Conservation (phyloP, 2,329 filamentous ascomycete species). For the Fusarium temperatum region DNA sequence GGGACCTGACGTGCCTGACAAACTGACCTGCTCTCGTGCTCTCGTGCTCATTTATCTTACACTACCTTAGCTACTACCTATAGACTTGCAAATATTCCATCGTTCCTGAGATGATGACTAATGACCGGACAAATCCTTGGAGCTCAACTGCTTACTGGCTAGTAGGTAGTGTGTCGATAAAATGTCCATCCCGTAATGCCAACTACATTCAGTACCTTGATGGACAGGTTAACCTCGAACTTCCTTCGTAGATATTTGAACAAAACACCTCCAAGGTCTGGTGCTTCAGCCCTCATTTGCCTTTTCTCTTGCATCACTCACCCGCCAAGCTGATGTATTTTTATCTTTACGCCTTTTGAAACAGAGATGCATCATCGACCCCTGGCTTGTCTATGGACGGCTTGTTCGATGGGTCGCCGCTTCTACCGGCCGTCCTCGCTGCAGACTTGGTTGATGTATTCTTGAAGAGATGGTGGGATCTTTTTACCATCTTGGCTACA, state of each 20-base stretch:
- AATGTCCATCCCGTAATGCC: neutral
- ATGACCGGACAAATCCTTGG: neutral
- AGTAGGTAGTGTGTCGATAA: neutral
- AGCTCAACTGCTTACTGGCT: neutral
- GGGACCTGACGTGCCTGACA: conserved; percentile 9
- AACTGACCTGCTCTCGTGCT: conserved; percentile 21
- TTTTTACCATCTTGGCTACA: neutral
- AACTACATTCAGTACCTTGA: conserved; percentile 41
- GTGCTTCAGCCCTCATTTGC: neutral
- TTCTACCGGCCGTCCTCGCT: conserved; percentile 26
- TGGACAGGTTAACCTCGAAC: conserved; percentile 32
- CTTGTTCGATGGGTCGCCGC: conserved; percentile 38
- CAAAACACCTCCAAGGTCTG: neutral
- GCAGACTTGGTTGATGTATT: conserved; percentile 35
- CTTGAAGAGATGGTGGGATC: neutral
- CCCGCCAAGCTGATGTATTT: neutral
- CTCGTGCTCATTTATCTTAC: neutral
- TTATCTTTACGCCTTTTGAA: neutral
- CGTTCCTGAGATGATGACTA: conserved; percentile 32
- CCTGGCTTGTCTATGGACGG: conserved; percentile 40
- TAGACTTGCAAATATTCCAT: neutral
- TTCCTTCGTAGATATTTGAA: neutral
- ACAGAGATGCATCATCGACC: conserved; percentile 19
- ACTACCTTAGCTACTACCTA: neutral
- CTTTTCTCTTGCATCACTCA: neutral